Conservation (phyloP, 108 stramenopile genomes). For the Thalassiosira profunda region DNA sequence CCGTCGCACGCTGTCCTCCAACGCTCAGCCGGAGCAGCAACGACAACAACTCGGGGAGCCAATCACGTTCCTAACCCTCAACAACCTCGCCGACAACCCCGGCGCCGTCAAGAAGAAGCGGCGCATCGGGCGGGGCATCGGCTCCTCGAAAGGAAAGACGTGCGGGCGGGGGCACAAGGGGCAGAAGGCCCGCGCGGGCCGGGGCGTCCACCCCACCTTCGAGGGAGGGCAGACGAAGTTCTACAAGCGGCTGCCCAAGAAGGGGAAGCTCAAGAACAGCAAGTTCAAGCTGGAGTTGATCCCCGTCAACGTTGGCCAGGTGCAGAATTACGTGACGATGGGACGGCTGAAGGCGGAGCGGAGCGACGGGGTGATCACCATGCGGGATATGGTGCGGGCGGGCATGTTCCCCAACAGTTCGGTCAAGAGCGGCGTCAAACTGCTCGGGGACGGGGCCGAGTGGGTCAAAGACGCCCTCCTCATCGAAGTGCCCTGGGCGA, state of each 20-base stretch:
- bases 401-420: slow-evolving; percentile 80
- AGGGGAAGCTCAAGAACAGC: slow-evolving; percentile 94
- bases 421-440: slow-evolving; percentile 91
- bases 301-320: slow-evolving; percentile 78
- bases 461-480: slow-evolving; percentile 70
- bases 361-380: slow-evolving; percentile 71
- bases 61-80: slow-evolving; percentile 71
- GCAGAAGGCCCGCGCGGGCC: slow-evolving; percentile 90
- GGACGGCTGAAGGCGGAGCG: slow-evolving; percentile 79
- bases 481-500: slow-evolving; percentile 93
- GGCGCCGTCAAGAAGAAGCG: slow-evolving; percentile 81
- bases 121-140: slow-evolving; percentile 97
- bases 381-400: slow-evolving; percentile 92
- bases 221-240: slow-evolving; percentile 99
- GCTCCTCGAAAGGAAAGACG: slow-evolving; percentile 96
- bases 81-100: slow-evolving; percentile 84
- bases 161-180: slow-evolving; percentile 98
- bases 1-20: not conserved
- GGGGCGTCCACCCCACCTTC: slow-evolving; percentile 85
- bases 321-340: slow-evolving; percentile 96
- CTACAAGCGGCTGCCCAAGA: slow-evolving; percentile 95
- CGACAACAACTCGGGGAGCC: slow-evolving; percentile 33
- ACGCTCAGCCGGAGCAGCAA: not conserved
- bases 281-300: slow-evolving; percentile 76
- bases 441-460: slow-evolving; percentile 75